Conservation (phyloP, 2,329 filamentous ascomycete genomes). For the Fusarium miscanthi region DNA sequence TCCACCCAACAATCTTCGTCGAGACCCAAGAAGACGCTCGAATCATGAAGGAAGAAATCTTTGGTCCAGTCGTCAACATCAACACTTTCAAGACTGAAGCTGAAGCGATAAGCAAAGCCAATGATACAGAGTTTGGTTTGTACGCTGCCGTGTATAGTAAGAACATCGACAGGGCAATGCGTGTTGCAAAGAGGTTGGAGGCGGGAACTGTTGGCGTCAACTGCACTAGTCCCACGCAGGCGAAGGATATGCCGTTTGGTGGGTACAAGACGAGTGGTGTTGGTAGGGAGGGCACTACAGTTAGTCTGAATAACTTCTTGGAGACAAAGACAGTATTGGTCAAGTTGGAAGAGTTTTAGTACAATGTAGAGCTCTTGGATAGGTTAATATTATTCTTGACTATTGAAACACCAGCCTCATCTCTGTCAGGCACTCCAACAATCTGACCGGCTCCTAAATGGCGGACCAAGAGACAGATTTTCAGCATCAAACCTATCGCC, state of each 20-base stretch:
- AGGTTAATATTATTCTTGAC: background rate
- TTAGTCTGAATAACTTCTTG: slow-evolving; percentile 24
- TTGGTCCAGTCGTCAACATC: slow-evolving; percentile 72
- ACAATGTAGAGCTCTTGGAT: rapidly evolving
- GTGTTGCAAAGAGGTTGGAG: slow-evolving; percentile 63
- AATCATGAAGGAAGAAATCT: slow-evolving; percentile 71
- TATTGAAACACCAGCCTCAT: background rate
- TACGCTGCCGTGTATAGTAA: slow-evolving; percentile 67
- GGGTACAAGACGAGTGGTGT: slow-evolving; percentile 16
- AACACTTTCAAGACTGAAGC: slow-evolving; percentile 54
- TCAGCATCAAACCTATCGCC: background rate
- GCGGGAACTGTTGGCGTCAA: slow-evolving; percentile 70
- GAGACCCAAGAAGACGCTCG: slow-evolving; percentile 43
- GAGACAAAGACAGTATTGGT: slow-evolving; percentile 29
- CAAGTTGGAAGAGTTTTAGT: background rate
- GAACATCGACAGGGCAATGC: slow-evolving; percentile 58
- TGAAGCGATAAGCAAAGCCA: slow-evolving; percentile 48
- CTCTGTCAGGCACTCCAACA: too few species aligned
- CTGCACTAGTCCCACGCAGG: slow-evolving; percentile 47
- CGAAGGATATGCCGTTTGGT: slow-evolving; percentile 18
- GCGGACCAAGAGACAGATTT: background rate
- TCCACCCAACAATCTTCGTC: slow-evolving; percentile 26
- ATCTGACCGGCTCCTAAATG: too few species aligned
- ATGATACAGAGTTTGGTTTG: slow-evolving; percentile 64
- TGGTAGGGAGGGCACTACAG: slow-evolving; percentile 8